Evolutionary conservation across 2,329 filamentous ascomycete species (phyloP), one percentile per base, ranked within the genome.

Genomic region (Penicillium capsulatum): DNA sequence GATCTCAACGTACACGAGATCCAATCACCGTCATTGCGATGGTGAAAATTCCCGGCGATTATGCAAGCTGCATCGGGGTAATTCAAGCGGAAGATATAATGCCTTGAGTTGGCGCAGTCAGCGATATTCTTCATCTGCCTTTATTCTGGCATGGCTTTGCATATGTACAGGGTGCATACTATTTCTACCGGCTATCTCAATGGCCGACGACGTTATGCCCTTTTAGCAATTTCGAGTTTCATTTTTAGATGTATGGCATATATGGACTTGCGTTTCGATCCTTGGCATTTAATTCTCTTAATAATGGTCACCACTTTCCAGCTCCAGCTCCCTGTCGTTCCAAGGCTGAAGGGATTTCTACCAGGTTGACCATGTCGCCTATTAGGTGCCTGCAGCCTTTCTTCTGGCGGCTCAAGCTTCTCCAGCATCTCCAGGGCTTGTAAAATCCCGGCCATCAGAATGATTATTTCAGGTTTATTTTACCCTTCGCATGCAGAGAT

Each of bases 11-110:
- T 20, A 30, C 45, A 17, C 35, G 38, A 6, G 28, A 42, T 3
- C 27, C 48, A 2, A 40, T 54, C 10, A 42, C 53, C 14, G 59
- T 66, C 4, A 47, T 64, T 17, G 61, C 56, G 15, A 52, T 64
- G 5, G 48, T 61, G 40, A 55, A 61, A 3, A 56, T 63, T 15
- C 20, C 39, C 7, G 20, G 40, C 3, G 40, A 51, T 17, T 40
- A 45, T 2, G 40, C 44, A 26, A 49, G 48, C 10, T 57, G 54
- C 38, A 27, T 65, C 22, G 63, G 63, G 2, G 51, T 66, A 7
- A 38, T 62, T 5, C 60, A 64, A 30, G 55, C 42, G 4, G 60
- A 60, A 17, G 61, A 65, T 35, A 19, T 66, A 3, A 57, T 50
- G 50, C 45, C 42, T 42, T 5, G 9, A 48, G 19, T 35, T 51